Conservation (phyloP, 495 filamentous ascomycete genomes). For the Clavariopsis aquatica region DNA sequence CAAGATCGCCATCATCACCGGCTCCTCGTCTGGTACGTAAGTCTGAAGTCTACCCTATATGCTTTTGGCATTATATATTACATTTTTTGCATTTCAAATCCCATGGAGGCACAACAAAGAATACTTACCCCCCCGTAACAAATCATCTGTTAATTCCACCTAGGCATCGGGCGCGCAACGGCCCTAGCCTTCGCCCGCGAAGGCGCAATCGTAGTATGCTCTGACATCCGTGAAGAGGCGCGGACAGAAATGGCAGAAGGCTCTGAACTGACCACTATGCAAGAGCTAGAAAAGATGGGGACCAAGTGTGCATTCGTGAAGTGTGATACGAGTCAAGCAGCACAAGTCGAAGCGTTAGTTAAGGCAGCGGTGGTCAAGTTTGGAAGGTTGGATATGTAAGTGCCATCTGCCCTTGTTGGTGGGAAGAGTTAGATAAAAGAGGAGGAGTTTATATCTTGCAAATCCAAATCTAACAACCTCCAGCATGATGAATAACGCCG, state of each 20-base stretch:
- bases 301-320: conserved; percentile 45
- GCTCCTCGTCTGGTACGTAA: conserved; percentile 21
- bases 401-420: background rate
- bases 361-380: conserved; percentile 44
- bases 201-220: conserved; percentile 41
- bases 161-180: conserved; percentile 44
- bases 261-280: conserved; percentile 3
- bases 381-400: conserved; percentile 56
- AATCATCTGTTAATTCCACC: conserved; percentile 3
- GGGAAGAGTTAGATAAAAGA: background rate
- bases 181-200: conserved; percentile 40
- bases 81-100: too few relatives aligned
- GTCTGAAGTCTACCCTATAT: too few relatives aligned
- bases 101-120: too few relatives aligned
- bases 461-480: background rate
- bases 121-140: too few relatives aligned
- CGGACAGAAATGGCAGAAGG: conserved; percentile 19
- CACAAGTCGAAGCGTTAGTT: conserved; percentile 48
- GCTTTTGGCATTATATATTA: too few relatives aligned
- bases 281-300: conserved; percentile 36
- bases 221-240: conserved; percentile 39
- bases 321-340: conserved; percentile 42
- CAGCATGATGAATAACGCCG: conserved; percentile 60
- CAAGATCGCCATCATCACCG: conserved; percentile 44
- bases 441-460: too few relatives aligned